Conservation (phyloP, 805 yeast genomes). For the Clavispora santaluciae region DNA sequence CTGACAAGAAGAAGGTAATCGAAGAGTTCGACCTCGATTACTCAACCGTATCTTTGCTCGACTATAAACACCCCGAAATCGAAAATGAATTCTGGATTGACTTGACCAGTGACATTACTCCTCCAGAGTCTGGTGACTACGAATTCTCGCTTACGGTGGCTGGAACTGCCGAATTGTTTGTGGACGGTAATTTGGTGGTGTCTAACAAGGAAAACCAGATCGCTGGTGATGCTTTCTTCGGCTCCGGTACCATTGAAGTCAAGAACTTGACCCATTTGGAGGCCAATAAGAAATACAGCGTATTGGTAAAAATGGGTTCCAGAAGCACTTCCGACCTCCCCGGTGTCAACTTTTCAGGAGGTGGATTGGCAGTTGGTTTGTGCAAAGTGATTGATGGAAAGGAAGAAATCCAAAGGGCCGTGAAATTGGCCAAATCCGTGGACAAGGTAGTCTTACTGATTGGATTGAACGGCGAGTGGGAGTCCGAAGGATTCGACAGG, state of each 20-base stretch:
- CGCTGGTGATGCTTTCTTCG: slow-evolving; percentile 8
- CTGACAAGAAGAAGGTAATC: slow-evolving; percentile 23
- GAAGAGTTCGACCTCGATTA: slow-evolving; percentile 18
- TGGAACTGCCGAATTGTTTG: slow-evolving; percentile 12
- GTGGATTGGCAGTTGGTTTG: slow-evolving; percentile 19
- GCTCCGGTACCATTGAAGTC: slow-evolving; percentile 10
- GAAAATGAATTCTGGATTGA: slow-evolving; percentile 14
- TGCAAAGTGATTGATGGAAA: slow-evolving; percentile 19
- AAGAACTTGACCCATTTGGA: slow-evolving; percentile 6
- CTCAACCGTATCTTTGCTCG: slow-evolving; percentile 14
- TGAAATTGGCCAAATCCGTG: slow-evolving; percentile 41
- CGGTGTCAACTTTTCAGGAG: slow-evolving; percentile 22
- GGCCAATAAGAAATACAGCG: slow-evolving; percentile 5
- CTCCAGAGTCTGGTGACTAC: slow-evolving; percentile 16
- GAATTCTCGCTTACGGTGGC: slow-evolving; percentile 11
- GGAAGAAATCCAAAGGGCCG: slow-evolving; percentile 35
- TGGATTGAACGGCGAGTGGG: slow-evolving; percentile 54
- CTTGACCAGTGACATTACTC: slow-evolving; percentile 19
- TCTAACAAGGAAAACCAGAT: slow-evolving; percentile 8
- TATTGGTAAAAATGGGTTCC: slow-evolving; percentile 10
- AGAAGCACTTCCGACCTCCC: slow-evolving; percentile 14
- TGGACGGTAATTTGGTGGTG: slow-evolving; percentile 11
- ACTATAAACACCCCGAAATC: slow-evolving; percentile 10
- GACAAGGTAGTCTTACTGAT: slow-evolving; percentile 51
- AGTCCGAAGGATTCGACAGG: slow-evolving; percentile 58